phyloP scores from a whole-genome alignment of 1,284 basidiomycete genomes.

The Cutaneotrichosporon daszewskae region DNA sequence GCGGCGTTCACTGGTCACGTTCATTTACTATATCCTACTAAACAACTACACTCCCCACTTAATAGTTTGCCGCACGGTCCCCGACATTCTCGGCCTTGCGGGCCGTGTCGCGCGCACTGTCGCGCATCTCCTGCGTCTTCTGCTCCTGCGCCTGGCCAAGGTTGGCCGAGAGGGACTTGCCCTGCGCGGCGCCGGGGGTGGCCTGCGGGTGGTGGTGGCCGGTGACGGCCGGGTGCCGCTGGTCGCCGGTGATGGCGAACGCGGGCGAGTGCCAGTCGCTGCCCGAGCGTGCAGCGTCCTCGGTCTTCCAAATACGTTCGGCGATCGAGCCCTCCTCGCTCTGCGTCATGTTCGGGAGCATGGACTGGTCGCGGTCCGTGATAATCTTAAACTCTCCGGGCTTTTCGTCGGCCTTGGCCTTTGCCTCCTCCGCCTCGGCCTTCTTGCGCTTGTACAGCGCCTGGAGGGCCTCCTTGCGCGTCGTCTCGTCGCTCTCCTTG shows the following conservation, averaged over 20 bases:
- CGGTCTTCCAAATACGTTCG: conserved; percentile 33
- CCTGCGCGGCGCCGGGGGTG: neutral
- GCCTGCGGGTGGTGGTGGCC: conserved; percentile 2
- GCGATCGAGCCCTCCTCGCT: conserved; percentile 26
- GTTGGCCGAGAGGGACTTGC: neutral
- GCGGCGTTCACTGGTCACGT: no score
- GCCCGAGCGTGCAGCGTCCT: conserved; percentile 32
- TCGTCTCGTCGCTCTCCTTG: conserved; percentile 54
- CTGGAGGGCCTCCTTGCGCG: conserved; percentile 60
- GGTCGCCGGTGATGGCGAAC: conserved; percentile 26
- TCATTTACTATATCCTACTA: no score
- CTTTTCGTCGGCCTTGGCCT: conserved; percentile 15
- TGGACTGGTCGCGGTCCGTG: conserved; percentile 14
- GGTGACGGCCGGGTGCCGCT: conserved; percentile 25
- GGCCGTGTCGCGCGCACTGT: no score
- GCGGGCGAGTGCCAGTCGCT: conserved; percentile 40
- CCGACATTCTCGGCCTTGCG: no score
- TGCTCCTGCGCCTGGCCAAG: neutral
- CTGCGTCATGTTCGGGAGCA: conserved; percentile 34
- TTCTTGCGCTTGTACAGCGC: conserved; percentile 55
- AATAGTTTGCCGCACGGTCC: no score
- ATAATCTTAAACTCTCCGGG: conserved; percentile 9
- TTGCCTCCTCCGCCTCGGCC: conserved; percentile 41
- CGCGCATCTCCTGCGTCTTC: no score
- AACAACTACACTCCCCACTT: no score